Conservation (phyloP, 208 protist genomes). For the Crithidia mellificae region DNA sequence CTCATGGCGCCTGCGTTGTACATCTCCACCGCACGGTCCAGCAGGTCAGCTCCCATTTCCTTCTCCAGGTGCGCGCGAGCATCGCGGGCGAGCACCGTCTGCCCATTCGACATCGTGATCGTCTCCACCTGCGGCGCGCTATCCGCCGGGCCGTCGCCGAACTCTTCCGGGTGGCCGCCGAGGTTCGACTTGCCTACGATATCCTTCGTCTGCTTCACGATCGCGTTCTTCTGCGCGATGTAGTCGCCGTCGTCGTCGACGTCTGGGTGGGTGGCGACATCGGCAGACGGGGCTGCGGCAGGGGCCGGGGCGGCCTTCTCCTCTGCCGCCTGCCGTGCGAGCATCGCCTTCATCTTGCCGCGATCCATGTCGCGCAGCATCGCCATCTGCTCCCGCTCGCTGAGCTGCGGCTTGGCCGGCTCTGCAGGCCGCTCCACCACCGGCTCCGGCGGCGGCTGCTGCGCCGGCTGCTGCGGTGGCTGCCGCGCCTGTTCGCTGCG, state of each 20-base stretch:
- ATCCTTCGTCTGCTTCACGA: constrained; percentile 71
- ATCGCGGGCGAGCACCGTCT: constrained; percentile 53
- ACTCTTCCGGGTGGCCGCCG: constrained; percentile 85
- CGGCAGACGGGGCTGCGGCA: constrained; percentile 14
- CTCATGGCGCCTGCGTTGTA: constrained; percentile 70
- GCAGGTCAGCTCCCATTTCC: constrained; percentile 64
- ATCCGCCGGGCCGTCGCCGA: constrained; percentile 67
- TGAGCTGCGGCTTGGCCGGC: constrained; percentile 54
- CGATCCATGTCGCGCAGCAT: constrained; percentile 89
- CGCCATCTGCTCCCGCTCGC: constrained; percentile 87
- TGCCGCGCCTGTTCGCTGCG: constrained; percentile 24
- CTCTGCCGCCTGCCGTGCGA: constrained; percentile 68
- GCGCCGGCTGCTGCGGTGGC: not conserved
- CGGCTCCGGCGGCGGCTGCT: constrained; percentile 1
- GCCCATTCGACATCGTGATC: constrained; percentile 66
- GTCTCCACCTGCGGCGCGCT: constrained; percentile 64
- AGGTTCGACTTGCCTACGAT: constrained; percentile 80
- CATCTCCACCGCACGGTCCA: constrained; percentile 74
- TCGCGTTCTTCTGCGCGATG: constrained; percentile 84
- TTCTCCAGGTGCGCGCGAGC: constrained; percentile 65
- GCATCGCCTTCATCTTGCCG: constrained; percentile 81
- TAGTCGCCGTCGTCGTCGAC: constrained; percentile 87
- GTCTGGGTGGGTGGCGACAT: constrained; percentile 46
- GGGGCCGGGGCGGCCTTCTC: constrained; percentile 17
- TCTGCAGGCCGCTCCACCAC: constrained; percentile 15